Evolutionary conservation across 2,329 filamentous ascomycete genomes (phyloP), one percentile per base, ranked within the genome.

Genomic region (Colletotrichum sp.): DNA sequence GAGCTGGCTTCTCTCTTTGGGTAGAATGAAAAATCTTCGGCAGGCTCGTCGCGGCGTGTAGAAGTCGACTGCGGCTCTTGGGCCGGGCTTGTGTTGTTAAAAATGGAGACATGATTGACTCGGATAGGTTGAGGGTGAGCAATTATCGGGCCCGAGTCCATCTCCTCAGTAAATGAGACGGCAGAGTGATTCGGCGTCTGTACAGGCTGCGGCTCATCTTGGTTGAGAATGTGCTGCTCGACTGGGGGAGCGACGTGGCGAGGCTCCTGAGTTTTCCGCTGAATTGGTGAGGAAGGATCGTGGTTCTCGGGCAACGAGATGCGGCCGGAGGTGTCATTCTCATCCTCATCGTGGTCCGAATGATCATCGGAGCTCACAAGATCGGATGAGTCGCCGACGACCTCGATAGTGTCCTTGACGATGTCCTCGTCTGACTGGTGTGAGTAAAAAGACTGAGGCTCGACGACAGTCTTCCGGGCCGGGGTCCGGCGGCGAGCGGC

Each of bases 321-420:
- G 55, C 30, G 43, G 48, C 39, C 59, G 48, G 72, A 59, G 21
- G 30, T 21, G 61, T 71, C 69, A 30, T 75, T 65, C 28, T 73
- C 43, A n/a, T 75, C 55, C 7, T 76, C 71, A 7, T 77, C 74
- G 9, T 74, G 69, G 18, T 78, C 68, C 16, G 80, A 81, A 8
- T 79, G 79, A 7, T 78, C 81, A 16, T 84, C 83, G 9, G 82
- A 82, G 18, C 80, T 81, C 18, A 82, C 83, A 36, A 82, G 71
- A 4, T 76, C 74, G 10, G 70, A 82, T 6, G 82, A 83, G 59
- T 81, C 79, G 55, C 88, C 87, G 63, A 89, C 88, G 65, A 91
- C 90, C 79, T 91, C 88, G 75, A 92, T 92, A 16, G 89, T 91
- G 79, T 92, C 90, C 80, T 90, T 87, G 32, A 91, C 88, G 59